A percentile compares a stretch with the other conserved stretches of the same genome.
Conservation (phyloP, 2,329 filamentous ascomycete species). For the Didymella arachidicola region DNA sequence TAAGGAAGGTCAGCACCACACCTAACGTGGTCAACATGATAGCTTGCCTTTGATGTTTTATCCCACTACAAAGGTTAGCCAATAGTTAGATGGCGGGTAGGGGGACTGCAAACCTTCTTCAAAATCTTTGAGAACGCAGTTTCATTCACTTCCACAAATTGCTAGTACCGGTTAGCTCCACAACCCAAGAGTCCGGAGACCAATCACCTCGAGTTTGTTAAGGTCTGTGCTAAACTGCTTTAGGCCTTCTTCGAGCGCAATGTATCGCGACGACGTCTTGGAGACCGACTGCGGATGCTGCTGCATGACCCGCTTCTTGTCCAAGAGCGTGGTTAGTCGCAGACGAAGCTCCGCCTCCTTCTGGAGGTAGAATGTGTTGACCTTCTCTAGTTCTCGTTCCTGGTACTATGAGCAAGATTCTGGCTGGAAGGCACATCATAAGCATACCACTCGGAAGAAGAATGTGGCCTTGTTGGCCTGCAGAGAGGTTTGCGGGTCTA, state of each 20-base stretch:
- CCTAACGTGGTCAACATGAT: constrained; percentile 25
- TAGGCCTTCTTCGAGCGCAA: constrained; percentile 93
- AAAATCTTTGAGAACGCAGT: constrained; percentile 98
- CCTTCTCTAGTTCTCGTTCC: constrained; percentile 98
- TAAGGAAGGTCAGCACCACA: constrained; percentile 52
- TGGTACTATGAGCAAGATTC: constrained; percentile 49
- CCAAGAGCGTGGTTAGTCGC: constrained; percentile 86
- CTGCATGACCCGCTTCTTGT: constrained; percentile 93
- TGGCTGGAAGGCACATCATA: neutral
- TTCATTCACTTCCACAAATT: constrained; percentile 98
- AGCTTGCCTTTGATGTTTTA: constrained; percentile 87
- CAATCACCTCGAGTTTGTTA: constrained; percentile 80
- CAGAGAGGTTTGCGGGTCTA: constrained; percentile 84
- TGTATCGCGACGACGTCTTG: constrained; percentile 90
- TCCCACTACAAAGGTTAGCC: constrained; percentile 74
- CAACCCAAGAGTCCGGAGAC: constrained; percentile 21
- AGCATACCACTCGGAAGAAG: constrained; percentile 90
- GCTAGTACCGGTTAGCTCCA: constrained; percentile 60
- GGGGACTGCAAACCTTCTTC: constrained; percentile 73
- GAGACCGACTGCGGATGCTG: constrained; percentile 78
- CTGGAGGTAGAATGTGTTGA: constrained; percentile 96
- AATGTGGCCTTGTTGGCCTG: constrained; percentile 98
- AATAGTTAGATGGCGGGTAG: neutral
- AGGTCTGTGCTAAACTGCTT: constrained; percentile 96
- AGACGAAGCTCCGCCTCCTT: constrained; percentile 94